phyloP scores from a whole-genome alignment of 495 filamentous ascomycete genomes.

The Eremomyces bilateralis region DNA sequence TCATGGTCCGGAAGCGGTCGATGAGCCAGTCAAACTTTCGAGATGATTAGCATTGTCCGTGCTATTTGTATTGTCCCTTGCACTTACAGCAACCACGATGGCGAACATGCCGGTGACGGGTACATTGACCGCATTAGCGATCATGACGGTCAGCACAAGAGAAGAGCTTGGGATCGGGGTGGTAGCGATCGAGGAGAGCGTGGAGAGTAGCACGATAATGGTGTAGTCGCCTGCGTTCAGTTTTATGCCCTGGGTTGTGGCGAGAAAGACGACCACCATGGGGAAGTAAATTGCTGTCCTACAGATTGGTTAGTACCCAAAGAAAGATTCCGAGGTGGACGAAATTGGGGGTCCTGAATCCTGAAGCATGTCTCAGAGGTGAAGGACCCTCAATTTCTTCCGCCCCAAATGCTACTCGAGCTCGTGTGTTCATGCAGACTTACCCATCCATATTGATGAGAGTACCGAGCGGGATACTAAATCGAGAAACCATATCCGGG shows the following conservation, averaged over 20 bases:
- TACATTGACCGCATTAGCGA: slow-evolving; percentile 14
- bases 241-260: slow-evolving; percentile 13
- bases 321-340: not conserved
- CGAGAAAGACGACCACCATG: slow-evolving; percentile 15
- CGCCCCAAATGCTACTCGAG: no score
- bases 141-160: slow-evolving; percentile 18
- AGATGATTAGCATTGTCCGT: no score
- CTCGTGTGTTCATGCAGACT: no score
- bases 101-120: slow-evolving; percentile 16
- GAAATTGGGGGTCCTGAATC: no score
- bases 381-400: no score
- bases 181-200: slow-evolving; percentile 17
- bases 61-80: no score
- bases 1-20: slow-evolving; percentile 16
- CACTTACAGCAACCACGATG: slow-evolving; percentile 13
- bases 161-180: slow-evolving; percentile 17
- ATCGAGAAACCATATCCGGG: slow-evolving; percentile 11
- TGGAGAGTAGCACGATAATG: slow-evolving; percentile 16
- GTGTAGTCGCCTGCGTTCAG: slow-evolving; percentile 14
- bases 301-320: not conserved
- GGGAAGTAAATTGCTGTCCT: slow-evolving; percentile 17
- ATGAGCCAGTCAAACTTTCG: slow-evolving; percentile 19
- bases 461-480: slow-evolving; percentile 14
- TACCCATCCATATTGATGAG: slow-evolving; percentile 18
- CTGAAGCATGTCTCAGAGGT: no score